A percentile compares a stretch with the other conserved stretches of the same genome.
These are phyloP conservation scores for Fusarium tuaranense DNA, from an alignment of 2,329 filamentous ascomycete genomes.

Conservation along the genomic window DNA sequence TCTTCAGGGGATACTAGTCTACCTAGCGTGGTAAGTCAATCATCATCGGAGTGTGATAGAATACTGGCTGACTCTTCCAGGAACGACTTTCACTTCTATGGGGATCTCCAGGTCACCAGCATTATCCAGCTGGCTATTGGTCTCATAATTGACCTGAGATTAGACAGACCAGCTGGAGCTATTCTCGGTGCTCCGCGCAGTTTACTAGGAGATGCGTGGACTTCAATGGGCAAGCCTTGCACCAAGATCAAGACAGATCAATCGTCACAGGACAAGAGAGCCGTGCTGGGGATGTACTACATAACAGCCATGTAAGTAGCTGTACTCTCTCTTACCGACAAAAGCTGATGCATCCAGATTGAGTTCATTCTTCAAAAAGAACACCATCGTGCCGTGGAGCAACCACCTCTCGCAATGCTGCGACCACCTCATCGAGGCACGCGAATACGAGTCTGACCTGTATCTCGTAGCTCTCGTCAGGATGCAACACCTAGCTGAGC, in stretches of 20 bases:
- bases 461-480: conserved; percentile 49
- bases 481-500: conserved; percentile 50
- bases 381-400: conserved; percentile 47
- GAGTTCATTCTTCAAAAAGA: conserved; percentile 46
- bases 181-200: conserved; percentile 41
- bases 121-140: conserved; percentile 54
- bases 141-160: conserved; percentile 52
- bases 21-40: conserved; percentile 51
- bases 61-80: conserved; percentile 29
- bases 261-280: conserved; percentile 52
- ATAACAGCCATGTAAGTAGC: conserved; percentile 48
- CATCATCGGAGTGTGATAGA: background rate
- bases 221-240: conserved; percentile 31
- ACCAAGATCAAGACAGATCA: conserved; percentile 37
- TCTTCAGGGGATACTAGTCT: conserved; percentile 54
- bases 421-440: conserved; percentile 42
- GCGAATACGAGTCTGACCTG: conserved; percentile 48
- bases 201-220: conserved; percentile 50
- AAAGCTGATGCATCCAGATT: too few relatives aligned
- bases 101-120: conserved; percentile 51
- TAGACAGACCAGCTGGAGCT: conserved; percentile 47
- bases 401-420: conserved; percentile 51
- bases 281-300: conserved; percentile 56
- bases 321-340: fast-evolving
- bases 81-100: conserved; percentile 55